A percentile compares a stretch with the other conserved stretches of the same genome.
These are phyloP conservation scores for Plectosphaerella plurivora DNA, from an alignment of 2,329 filamentous ascomycete species.

Conservation along the genomic window DNA sequence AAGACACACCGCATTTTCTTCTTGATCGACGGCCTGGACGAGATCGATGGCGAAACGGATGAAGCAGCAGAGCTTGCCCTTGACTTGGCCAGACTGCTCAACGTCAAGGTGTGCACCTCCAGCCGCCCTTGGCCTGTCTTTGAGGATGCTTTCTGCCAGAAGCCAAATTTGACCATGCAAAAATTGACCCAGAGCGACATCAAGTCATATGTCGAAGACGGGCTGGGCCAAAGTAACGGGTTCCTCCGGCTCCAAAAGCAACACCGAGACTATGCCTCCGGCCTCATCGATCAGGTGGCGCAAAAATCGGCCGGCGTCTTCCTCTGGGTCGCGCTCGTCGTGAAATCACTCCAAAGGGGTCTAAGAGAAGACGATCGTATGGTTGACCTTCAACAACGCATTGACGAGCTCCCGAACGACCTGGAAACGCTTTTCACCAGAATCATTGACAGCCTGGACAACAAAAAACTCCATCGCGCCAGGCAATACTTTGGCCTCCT, in stretches of 20 bases:
- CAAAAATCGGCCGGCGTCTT: conserved; percentile 13
- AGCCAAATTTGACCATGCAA: conserved; percentile 9
- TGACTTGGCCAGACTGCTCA: background rate
- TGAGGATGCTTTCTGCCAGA: conserved; percentile 7
- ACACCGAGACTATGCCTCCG: background rate
- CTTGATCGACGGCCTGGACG: conserved; percentile 20
- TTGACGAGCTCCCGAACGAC: conserved; percentile 8
- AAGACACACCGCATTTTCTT: conserved; percentile 10
- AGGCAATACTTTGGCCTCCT: background rate
- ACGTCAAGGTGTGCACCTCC: conserved; percentile 23
- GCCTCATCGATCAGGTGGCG: conserved; percentile 6
- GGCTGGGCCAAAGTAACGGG: background rate
- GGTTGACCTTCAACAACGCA: conserved; percentile 2
- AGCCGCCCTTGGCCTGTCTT: conserved; percentile 21
- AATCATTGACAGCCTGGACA: background rate
- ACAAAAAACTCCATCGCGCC: background rate
- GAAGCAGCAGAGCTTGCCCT: conserved; percentile 6
- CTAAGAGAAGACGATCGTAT: conserved; percentile 6
- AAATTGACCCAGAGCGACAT: conserved; percentile 13
- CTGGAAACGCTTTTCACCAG: conserved; percentile 9
- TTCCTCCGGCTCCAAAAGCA: background rate
- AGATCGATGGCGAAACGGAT: conserved; percentile 10
- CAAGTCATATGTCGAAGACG: conserved; percentile 1
- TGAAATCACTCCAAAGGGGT: conserved; percentile 8
- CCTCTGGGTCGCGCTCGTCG: conserved; percentile 13